A percentile compares a stretch with the other conserved stretches of the same genome.
phyloP scores from a whole-genome alignment of 192 early-diverging fungal genomes.

The Backusella sp. region DNA sequence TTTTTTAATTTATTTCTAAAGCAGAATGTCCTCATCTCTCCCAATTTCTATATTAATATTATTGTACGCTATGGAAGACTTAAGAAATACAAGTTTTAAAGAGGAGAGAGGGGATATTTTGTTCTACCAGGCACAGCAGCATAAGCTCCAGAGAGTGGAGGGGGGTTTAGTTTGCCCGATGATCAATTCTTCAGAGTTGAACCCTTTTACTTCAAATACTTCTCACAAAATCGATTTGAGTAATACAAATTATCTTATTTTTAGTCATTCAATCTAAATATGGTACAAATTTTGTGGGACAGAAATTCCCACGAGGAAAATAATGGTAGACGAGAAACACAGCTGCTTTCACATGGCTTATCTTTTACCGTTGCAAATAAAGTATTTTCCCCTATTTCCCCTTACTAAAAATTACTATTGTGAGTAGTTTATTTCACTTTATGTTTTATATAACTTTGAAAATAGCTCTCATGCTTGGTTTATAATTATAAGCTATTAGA shows the following conservation, averaged over 20 bases:
- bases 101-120: neutral
- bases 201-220: neutral
- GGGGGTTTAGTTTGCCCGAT: neutral
- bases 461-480: neutral
- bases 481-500: neutral
- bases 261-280: constrained; percentile 5
- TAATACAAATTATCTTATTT: constrained; percentile 3
- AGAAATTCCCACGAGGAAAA: neutral
- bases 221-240: neutral
- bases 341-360: constrained; percentile 6
- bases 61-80: neutral
- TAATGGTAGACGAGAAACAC: neutral
- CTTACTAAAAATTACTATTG: neutral
- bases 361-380: neutral
- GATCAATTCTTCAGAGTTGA: neutral
- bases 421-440: neutral
- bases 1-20: neutral
- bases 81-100: neutral
- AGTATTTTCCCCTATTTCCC: neutral
- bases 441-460: neutral
- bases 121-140: neutral
- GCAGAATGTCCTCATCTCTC: neutral
- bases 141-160: neutral
- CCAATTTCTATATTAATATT: neutral
- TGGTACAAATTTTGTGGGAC: neutral